Base-by-base conservation (phyloP, 495 filamentous ascomycete species). In the Penicillium bovifimosum region DNA sequence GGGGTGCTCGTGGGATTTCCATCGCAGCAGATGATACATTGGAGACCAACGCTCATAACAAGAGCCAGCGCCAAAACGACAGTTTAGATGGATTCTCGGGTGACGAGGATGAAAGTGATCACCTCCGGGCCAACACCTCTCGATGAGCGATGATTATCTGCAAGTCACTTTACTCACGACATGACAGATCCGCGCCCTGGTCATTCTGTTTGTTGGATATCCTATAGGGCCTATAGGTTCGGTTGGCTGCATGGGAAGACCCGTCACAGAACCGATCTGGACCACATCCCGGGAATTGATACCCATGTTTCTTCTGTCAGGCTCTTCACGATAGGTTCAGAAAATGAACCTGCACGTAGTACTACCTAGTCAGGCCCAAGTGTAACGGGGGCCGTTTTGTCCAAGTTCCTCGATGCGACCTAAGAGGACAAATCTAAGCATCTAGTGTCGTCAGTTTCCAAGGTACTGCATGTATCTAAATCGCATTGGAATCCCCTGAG, bases 1-100 rank as follows among this genome's bases (percentile, higher is more conserved):
- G 89, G 89, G 89, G 89, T 9, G 71, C 80, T 10, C 72, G 87
- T 52, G 88, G 89, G 11, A 87, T 95, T 53, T 89, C 85, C 4
- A 82, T 95, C 24, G 85, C 83, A 32, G 89, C 89, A 6, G 88
- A 95, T 64, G 87, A 92, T 33, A 86, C 81, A 3, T 67, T 87
- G 20, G 73, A 83, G 14, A 78, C 82, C 39, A 66, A 74, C 18
- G 78, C 78, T 29, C 64, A 60, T 3, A 47, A 57, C 44, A 60
- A 63, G 9, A 54, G 52, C 14, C 46, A 33, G 5, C 47, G 34
- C 11, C 40, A 38, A 41, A 51, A 67, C 38, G 47, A 61, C 26
- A 57, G 51, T 17, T 45, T 57, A 31, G 61, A 61, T 31, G 68
- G 51, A 3, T 60, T 71, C 35, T 50, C 61, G 27, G 64, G 65